A percentile compares a stretch with the other conserved stretches of the same genome.
Conservation (phyloP, 768 basidiomycete genomes). For the Tylopilus intermedius region DNA sequence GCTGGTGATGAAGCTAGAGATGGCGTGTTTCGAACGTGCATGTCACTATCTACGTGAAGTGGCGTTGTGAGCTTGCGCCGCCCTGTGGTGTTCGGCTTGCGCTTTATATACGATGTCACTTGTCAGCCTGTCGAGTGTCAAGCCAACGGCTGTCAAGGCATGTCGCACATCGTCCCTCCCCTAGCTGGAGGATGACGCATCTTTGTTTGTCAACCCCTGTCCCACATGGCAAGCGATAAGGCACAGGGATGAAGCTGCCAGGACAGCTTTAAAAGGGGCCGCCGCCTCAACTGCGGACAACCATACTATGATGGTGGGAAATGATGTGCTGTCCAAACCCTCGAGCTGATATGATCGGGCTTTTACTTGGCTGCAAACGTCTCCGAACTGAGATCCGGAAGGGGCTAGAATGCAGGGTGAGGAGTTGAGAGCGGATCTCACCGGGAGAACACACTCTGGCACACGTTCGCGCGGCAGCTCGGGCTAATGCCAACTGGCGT, state of each 20-base stretch:
- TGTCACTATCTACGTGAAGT: constrained; percentile 14
- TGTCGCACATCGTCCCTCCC: background rate
- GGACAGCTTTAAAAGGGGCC: constrained; percentile 10
- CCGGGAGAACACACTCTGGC: background rate
- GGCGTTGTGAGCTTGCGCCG: constrained; percentile 12
- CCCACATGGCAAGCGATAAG: constrained; percentile 16
- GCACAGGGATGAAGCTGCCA: constrained; percentile 6
- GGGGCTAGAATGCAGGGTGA: background rate
- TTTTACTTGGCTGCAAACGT: constrained; percentile 15
- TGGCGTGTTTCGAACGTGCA: constrained; percentile 17
- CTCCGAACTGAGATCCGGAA: constrained; percentile 24
- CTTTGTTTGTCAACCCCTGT: constrained; percentile 12
- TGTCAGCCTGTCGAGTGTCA: constrained; percentile 5
- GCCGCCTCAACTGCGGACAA: constrained; percentile 14
- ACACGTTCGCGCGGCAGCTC: constrained; percentile 13
- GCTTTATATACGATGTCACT: constrained; percentile 6
- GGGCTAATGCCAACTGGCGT: constrained; percentile 11
- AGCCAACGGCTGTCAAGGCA: constrained; percentile 1
- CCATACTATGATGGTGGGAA: constrained; percentile 12
- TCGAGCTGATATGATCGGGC: constrained; percentile 20
- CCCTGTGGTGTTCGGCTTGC: constrained; percentile 2
- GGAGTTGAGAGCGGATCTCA: constrained; percentile 29
- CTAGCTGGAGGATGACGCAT: constrained; percentile 7
- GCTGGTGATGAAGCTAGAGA: constrained; percentile 1
- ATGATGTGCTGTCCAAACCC: constrained; percentile 6